Conservation (phyloP, 2,329 filamentous ascomycete genomes). For the Helicocarpus griseus region DNA sequence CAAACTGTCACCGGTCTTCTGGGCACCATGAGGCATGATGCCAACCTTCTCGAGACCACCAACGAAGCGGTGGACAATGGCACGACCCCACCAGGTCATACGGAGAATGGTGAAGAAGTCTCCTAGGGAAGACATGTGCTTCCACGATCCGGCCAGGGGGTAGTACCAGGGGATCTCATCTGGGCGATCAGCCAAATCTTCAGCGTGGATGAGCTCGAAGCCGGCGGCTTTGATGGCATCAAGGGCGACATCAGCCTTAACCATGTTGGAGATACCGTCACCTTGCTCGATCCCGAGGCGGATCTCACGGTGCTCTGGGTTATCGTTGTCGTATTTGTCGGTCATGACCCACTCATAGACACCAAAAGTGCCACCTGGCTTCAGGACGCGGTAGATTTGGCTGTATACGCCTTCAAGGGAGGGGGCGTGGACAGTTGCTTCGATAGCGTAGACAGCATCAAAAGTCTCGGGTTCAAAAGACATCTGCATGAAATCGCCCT, state of each 20-base stretch:
- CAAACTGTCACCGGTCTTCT: conserved; percentile 90
- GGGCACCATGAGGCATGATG: conserved; percentile 70
- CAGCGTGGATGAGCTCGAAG: conserved; percentile 71
- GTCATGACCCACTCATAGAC: conserved; percentile 99
- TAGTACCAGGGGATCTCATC: conserved; percentile 88
- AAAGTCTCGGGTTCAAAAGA: conserved; percentile 84
- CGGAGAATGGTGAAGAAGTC: conserved; percentile 77
- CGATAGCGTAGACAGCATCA: conserved; percentile 93
- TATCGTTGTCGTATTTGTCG: conserved; percentile 81
- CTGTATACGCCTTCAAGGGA: conserved; percentile 84
- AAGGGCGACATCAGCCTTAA: conserved; percentile 70
- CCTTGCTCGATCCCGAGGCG: conserved; percentile 91
- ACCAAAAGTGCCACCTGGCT: conserved; percentile 90
- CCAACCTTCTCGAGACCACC: conserved; percentile 65
- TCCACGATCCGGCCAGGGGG: conserved; percentile 75
- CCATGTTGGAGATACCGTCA: conserved; percentile 97
- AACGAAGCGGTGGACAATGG: conserved; percentile 64
- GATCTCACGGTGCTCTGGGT: conserved; percentile 77
- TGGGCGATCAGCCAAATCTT: conserved; percentile 71
- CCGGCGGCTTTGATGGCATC: conserved; percentile 77
- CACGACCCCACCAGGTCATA: conserved; percentile 79
- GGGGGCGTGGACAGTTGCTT: conserved; percentile 92
- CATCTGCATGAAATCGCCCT: conserved; percentile 99
- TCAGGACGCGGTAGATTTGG: conserved; percentile 89
- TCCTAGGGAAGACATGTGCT: conserved; percentile 67